phyloP scores from a whole-genome alignment of 164 flowering plant genomes.

The Malania oleifera region DNA sequence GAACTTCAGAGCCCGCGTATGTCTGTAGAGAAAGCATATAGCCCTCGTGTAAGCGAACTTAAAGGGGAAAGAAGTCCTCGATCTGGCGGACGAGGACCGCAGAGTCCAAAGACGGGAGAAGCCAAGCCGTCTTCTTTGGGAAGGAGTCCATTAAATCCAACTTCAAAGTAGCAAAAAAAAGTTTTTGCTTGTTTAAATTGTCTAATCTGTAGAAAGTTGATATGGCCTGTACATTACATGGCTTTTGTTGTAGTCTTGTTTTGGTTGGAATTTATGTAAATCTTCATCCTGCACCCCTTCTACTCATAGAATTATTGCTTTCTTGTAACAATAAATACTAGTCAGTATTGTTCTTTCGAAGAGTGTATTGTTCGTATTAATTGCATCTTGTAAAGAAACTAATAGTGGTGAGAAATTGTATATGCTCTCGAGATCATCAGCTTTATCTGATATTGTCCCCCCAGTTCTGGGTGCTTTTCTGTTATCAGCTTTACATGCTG shows the following conservation, averaged over 20 bases:
- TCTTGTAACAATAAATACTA: constrained; percentile 8
- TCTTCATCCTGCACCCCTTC: neutral
- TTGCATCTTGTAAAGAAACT: neutral
- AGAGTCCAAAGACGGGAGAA: constrained; percentile 48
- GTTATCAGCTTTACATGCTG: no score
- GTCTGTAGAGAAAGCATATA: constrained; percentile 34
- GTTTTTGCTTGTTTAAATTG: constrained; percentile 5
- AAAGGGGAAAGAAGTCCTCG: constrained; percentile 51
- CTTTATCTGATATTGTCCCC: no score
- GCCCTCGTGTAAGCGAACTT: constrained; percentile 67
- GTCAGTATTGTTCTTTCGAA: neutral
- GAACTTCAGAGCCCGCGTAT: constrained; percentile 52
- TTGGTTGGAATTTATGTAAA: constrained; percentile 10
- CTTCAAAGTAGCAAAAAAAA: constrained; percentile 11
- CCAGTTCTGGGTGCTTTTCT: no score
- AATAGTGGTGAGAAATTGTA: neutral
- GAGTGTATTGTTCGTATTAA: neutral
- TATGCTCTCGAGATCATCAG: no score
- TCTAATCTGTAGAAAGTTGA: constrained; percentile 9
- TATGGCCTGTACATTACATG: constrained; percentile 3
- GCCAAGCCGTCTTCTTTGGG: constrained; percentile 48
- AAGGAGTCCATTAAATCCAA: constrained; percentile 32
- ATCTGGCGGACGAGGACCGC: constrained; percentile 28
- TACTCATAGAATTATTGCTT: neutral
- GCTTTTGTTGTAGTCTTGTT: neutral